These are phyloP conservation scores for Obelidium mucronatum DNA, from an alignment of 192 early-diverging fungal species.

Conservation along the genomic window DNA sequence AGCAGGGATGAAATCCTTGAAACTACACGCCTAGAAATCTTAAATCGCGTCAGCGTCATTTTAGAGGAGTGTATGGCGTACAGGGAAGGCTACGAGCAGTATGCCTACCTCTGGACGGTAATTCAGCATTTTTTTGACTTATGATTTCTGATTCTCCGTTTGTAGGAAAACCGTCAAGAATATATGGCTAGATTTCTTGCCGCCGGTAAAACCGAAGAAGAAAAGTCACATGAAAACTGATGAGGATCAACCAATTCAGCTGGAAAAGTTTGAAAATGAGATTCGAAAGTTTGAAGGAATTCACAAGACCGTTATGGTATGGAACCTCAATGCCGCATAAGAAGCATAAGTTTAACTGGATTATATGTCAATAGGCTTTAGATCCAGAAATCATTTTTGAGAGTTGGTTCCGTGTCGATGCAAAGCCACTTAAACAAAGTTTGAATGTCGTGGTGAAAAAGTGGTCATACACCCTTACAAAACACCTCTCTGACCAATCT, in stretches of 20 bases:
- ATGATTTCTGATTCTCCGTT: conserved; percentile 14
- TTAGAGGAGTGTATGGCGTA: conserved; percentile 62
- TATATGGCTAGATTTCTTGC: conserved; percentile 69
- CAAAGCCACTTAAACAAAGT: conserved; percentile 65
- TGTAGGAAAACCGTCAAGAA: conserved; percentile 68
- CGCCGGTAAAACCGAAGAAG: conserved; percentile 46
- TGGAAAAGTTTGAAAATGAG: conserved; percentile 72
- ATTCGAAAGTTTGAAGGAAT: conserved; percentile 70
- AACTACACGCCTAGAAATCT: conserved; percentile 46
- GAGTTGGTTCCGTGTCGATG: conserved; percentile 70
- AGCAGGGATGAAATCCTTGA: conserved; percentile 53
- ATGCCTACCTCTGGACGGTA: conserved; percentile 67
- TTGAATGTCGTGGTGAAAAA: conserved; percentile 73
- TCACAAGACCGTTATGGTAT: conserved; percentile 68
- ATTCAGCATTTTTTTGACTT: conserved; percentile 10
- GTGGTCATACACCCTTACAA: conserved; percentile 72
- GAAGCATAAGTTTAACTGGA: too few species aligned
- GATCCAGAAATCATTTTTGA: conserved; percentile 68
- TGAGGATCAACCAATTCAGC: conserved; percentile 53
- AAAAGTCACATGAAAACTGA: conserved; percentile 40
- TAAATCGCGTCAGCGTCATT: conserved; percentile 50
- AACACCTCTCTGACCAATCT: conserved; percentile 66
- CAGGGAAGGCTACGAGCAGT: conserved; percentile 68
- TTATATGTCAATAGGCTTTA: conserved; percentile 39
- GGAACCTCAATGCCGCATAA: too few species aligned